These are phyloP conservation scores for Mariannaea elegans DNA, from an alignment of 2,329 filamentous ascomycete species.

Conservation along the genomic window DNA sequence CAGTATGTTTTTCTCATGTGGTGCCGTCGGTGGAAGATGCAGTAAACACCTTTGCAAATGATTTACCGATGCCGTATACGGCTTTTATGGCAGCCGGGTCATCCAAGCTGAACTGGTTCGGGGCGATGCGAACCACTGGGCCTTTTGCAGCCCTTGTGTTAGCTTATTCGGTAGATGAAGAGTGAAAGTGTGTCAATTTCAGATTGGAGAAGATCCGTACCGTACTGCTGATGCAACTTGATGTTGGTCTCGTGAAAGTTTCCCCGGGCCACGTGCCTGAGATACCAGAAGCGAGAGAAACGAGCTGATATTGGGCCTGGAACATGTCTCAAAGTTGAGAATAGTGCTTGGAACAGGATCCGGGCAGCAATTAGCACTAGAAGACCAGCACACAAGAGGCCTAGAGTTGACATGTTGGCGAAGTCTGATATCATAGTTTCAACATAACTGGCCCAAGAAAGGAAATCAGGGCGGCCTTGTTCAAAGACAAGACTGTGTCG, in stretches of 20 bases:
- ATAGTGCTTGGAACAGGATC: too few relatives aligned
- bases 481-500: too few relatives aligned
- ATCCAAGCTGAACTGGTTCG: slow-evolving; percentile 13
- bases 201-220: not conserved
- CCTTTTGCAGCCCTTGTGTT: too few relatives aligned
- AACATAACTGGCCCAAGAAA: too few relatives aligned
- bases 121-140: slow-evolving; percentile 12
- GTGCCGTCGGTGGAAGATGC: too few relatives aligned
- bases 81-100: slow-evolving; percentile 9
- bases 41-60: slow-evolving; percentile 4
- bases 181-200: not conserved
- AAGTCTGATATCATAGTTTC: too few relatives aligned
- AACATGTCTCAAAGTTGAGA: too few relatives aligned
- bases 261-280: not conserved
- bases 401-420: too few relatives aligned
- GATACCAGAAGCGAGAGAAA: slow-evolving; percentile 2
- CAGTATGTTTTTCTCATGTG: not conserved
- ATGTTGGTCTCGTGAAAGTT: slow-evolving; percentile 6
- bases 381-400: too few relatives aligned
- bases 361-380: too few relatives aligned
- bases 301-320: not conserved
- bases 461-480: too few relatives aligned
- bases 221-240: not conserved
- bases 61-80: slow-evolving; percentile 7
- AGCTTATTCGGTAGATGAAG: too few relatives aligned